Evolutionary conservation across 768 basidiomycete species (phyloP), one percentile per base, ranked within the genome.

Genomic region (Obba rivulosa): DNA sequence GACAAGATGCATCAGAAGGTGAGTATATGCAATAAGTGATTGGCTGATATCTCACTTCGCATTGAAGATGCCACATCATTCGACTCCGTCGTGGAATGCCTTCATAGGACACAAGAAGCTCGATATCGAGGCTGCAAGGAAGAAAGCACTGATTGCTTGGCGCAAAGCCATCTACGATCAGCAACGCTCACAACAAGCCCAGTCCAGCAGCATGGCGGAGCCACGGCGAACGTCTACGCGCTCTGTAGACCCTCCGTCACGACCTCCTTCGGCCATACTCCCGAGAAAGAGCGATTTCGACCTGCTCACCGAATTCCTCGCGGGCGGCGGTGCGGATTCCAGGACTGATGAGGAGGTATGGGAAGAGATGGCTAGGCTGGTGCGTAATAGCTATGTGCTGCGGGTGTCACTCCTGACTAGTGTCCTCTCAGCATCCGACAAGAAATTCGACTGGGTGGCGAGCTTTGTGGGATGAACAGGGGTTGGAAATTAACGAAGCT

Each of bases 231-330:
- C 28, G 28, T 13, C 28, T 31, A 13, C 13, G 28, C 28, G 13
- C 5, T 31, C 28, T 13, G 13, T 31, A 13, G 25, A 45, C 23
- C 11, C 21, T 31, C 4, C n/a, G 7, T 43, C 41, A 14, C 13
- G 22, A 17, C 28, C 37, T 20, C 23, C 8, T 23, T 31, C n/a
- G 31, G 2, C 34, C 17, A 20, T 16, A 24, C 37, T 4, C 17
- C 40, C 23, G 11, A 13, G 18, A 16, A 24, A 23, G n/a, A 9
- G 8, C 49, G 80, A 83, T 59, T 65, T 84, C n/a, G 66, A 76
- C 16, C 58, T 66, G 3, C 69, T 87, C 34, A 71, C 76, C 7
- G 61, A 63, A 9, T 86, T 83, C 55, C 81, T 86, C 55, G 76
- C 75, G 10, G 70, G 65, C 3, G 71, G 73, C 10, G 76, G 74